A percentile compares a stretch with the other conserved stretches of the same genome.
Evolutionary conservation across 2,329 filamentous ascomycete species (phyloP).

Genomic region (Monosporascus sp.): DNA sequence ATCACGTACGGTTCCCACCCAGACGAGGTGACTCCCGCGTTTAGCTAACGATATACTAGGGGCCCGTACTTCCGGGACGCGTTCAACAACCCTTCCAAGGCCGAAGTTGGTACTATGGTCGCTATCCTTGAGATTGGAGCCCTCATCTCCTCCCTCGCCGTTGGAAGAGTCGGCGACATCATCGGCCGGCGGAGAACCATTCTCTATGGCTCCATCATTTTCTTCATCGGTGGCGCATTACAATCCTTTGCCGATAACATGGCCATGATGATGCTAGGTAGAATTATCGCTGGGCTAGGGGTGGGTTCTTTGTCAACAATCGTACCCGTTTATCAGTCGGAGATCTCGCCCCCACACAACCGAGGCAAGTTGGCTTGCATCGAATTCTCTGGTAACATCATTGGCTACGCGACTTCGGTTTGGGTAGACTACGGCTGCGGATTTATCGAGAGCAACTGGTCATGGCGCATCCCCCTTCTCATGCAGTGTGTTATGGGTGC

Average conservation of each 20-base stretch:
- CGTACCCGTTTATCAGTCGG: slow-evolving; percentile 88
- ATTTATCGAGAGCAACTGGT: slow-evolving; percentile 76
- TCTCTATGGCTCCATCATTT: slow-evolving; percentile 86
- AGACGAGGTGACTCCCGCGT: background rate
- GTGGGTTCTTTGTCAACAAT: slow-evolving; percentile 89
- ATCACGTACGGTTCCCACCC: slow-evolving; percentile 49
- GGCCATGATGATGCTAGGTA: slow-evolving; percentile 81
- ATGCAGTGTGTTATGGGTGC: slow-evolving; percentile 95
- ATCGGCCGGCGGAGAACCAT: slow-evolving; percentile 88
- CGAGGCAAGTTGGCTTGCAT: slow-evolving; percentile 94
- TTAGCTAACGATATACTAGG: slow-evolving; percentile 40
- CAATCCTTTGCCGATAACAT: slow-evolving; percentile 80
- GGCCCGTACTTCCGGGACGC: slow-evolving; percentile 86
- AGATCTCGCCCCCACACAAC: slow-evolving; percentile 95
- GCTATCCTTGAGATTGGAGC: slow-evolving; percentile 94
- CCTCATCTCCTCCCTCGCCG: slow-evolving; percentile 79
- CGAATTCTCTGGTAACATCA: slow-evolving; percentile 95
- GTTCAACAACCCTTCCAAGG: slow-evolving; percentile 81
- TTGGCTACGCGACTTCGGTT: slow-evolving; percentile 90
- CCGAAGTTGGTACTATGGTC: slow-evolving; percentile 93
- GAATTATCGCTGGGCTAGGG: slow-evolving; percentile 78
- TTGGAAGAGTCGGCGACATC: slow-evolving; percentile 85
- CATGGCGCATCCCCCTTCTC: slow-evolving; percentile 84
- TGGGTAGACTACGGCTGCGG: slow-evolving; percentile 99
- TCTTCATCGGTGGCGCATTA: slow-evolving; percentile 75